Evolutionary conservation across 2,329 filamentous ascomycete species (phyloP).

Genomic region (Alternaria longipes): DNA sequence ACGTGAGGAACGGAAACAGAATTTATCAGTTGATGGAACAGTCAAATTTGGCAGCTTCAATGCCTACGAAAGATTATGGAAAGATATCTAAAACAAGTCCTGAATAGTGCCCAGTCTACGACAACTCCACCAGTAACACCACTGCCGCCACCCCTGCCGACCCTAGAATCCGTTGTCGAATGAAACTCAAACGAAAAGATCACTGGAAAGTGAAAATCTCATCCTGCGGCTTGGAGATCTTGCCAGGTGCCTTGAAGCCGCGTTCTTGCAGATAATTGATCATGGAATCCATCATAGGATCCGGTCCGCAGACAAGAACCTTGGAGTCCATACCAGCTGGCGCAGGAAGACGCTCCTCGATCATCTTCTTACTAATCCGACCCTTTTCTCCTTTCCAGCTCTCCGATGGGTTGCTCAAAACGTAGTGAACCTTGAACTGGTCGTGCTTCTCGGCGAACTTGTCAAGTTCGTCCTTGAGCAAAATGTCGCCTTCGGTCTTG

Average conservation of each 20-base stretch:
- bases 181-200: not conserved
- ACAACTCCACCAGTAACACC: not conserved
- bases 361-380: constrained; percentile 17
- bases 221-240: constrained; percentile 22
- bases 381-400: constrained; percentile 19
- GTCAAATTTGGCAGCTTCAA: not conserved
- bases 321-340: constrained; percentile 78
- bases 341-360: constrained; percentile 13
- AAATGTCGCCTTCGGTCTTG: constrained; percentile 66
- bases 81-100: not conserved
- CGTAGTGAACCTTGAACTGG: constrained; percentile 62
- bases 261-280: constrained; percentile 16
- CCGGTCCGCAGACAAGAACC: constrained; percentile 81
- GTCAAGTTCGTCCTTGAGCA: constrained; percentile 66
- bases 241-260: constrained; percentile 25
- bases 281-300: constrained; percentile 21
- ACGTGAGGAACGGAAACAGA: too few relatives aligned
- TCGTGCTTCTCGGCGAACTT: constrained; percentile 62
- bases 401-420: constrained; percentile 54
- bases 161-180: not conserved
- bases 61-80: not conserved
- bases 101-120: not conserved
- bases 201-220: constrained; percentile 21
- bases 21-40: not conserved
- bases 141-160: not conserved